phyloP scores from a whole-genome alignment of 176 grass and related monocot species.

The Themeda triandra region DNA sequence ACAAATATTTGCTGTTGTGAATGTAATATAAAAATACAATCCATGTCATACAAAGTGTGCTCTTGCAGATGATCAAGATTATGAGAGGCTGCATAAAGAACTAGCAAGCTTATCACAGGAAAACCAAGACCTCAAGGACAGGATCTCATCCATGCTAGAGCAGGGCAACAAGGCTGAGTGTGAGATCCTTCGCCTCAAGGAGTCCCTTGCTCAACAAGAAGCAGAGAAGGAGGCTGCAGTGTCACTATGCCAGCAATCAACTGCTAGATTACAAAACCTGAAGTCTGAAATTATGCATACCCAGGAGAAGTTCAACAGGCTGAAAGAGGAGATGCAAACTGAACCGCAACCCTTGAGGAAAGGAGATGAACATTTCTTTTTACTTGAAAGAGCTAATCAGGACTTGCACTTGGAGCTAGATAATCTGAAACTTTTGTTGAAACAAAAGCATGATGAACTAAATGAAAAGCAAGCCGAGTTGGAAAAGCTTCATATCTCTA shows the following conservation, averaged over 20 bases:
- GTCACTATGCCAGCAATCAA: slow-evolving; percentile 59
- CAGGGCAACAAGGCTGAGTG: slow-evolving; percentile 44
- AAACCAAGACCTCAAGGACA: slow-evolving; percentile 79
- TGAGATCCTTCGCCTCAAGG: slow-evolving; percentile 54
- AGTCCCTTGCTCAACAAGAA: slow-evolving; percentile 47
- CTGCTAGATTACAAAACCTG: slow-evolving; percentile 52
- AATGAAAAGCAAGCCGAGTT: slow-evolving; percentile 62
- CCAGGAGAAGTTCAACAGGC: slow-evolving; percentile 69
- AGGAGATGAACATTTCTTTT: slow-evolving; percentile 32
- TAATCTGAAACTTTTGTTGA: slow-evolving; percentile 48
- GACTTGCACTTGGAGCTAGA: slow-evolving; percentile 52
- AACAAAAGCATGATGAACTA: slow-evolving; percentile 61
- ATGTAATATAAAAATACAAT: slow-evolving; percentile 19
- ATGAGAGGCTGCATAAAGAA: slow-evolving; percentile 62
- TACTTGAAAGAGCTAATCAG: slow-evolving; percentile 64
- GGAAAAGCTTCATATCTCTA: slow-evolving; percentile 59
- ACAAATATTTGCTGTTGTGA: neutral
- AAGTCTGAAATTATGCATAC: slow-evolving; percentile 66
- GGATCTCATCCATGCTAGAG: slow-evolving; percentile 35
- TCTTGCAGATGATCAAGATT: slow-evolving; percentile 52
- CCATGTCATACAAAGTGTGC: neutral
- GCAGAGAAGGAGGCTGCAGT: slow-evolving; percentile 62
- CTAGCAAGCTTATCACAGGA: slow-evolving; percentile 60
- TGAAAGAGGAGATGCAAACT: slow-evolving; percentile 78
- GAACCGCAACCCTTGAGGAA: slow-evolving; percentile 19